Evolutionary conservation across 495 filamentous ascomycete species (phyloP).

Genomic region (Margaritispora aquatica): DNA sequence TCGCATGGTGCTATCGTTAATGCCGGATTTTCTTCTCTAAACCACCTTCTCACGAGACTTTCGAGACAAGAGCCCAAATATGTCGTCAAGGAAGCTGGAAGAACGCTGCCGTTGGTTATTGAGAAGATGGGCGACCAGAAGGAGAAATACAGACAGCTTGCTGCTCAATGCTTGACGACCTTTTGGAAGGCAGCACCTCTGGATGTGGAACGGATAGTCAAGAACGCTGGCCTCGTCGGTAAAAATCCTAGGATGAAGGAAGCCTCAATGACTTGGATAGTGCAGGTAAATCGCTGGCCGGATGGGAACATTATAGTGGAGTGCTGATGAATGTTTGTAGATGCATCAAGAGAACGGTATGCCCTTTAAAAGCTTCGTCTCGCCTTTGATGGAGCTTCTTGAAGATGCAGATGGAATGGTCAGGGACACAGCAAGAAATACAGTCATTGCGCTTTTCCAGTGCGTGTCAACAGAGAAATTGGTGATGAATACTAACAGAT

Average conservation of each 20-base stretch:
- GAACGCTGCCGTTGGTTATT: constrained; percentile 63
- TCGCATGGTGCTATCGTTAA: constrained; percentile 62
- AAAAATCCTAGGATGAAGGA: constrained; percentile 81
- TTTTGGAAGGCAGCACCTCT: constrained; percentile 57
- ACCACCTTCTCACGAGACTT: constrained; percentile 78
- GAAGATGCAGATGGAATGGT: constrained; percentile 87
- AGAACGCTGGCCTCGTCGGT: constrained; percentile 68
- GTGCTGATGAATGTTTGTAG: constrained; percentile 30
- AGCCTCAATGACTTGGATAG: constrained; percentile 75
- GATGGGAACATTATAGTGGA: not conserved
- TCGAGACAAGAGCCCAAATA: constrained; percentile 71
- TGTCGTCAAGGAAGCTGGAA: constrained; percentile 55
- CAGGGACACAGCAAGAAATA: constrained; percentile 72
- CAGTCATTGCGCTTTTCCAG: constrained; percentile 81
- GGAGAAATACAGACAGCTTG: constrained; percentile 68
- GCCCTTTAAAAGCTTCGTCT: constrained; percentile 76
- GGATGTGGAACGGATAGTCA: constrained; percentile 75
- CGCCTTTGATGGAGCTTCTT: constrained; percentile 72
- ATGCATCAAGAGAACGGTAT: constrained; percentile 73
- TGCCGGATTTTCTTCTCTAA: constrained; percentile 76
- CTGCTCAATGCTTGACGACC: constrained; percentile 67
- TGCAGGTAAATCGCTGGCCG: constrained; percentile 41
- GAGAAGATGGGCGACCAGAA: constrained; percentile 87
- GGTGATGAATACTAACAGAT: constrained; percentile 5
- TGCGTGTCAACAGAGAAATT: constrained; percentile 30